phyloP scores from a whole-genome alignment of 768 basidiomycete genomes.

The Kwoniella mangroviensis region DNA sequence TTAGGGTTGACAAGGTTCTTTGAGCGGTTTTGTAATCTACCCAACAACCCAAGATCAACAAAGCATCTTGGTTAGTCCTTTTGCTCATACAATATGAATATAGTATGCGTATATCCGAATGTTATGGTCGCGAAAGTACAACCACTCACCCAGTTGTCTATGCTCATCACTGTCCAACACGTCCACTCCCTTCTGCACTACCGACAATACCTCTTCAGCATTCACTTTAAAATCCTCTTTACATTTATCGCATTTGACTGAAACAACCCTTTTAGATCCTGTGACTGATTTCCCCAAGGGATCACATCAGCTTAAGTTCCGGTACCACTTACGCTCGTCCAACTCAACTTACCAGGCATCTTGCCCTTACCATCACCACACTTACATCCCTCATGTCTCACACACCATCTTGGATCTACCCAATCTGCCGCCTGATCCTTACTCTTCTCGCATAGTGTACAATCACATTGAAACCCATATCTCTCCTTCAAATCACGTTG shows the following conservation, averaged over 20 bases:
- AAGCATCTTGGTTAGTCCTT: not conserved
- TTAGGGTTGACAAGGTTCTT: conserved; percentile 59
- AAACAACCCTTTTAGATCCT: not conserved
- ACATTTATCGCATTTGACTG: conserved; percentile 15
- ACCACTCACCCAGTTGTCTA: conserved; percentile 24
- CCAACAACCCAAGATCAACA: not conserved
- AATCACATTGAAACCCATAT: conserved; percentile 78
- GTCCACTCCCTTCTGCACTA: conserved; percentile 15
- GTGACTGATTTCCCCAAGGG: not conserved
- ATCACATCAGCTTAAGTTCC: conserved; percentile 1
- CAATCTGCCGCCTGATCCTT: conserved; percentile 1
- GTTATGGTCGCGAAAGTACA: not conserved
- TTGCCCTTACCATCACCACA: conserved; percentile 21
- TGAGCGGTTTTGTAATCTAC: not conserved
- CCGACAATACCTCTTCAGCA: not conserved
- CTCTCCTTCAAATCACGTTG: conserved; percentile 68
- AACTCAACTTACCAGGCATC: conserved; percentile 32
- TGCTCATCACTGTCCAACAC: conserved; percentile 24
- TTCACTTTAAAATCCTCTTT: conserved; percentile 15
- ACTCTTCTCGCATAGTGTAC: conserved; percentile 64
- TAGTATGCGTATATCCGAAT: not conserved
- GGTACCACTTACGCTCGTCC: not conserved
- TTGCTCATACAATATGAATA: too few relatives aligned
- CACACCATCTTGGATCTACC: conserved; percentile 70
- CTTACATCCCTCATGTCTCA: conserved; percentile 58